phyloP scores from a whole-genome alignment of 1,139 yeast genomes.

The Saccharomycopsis hybrid region DNA sequence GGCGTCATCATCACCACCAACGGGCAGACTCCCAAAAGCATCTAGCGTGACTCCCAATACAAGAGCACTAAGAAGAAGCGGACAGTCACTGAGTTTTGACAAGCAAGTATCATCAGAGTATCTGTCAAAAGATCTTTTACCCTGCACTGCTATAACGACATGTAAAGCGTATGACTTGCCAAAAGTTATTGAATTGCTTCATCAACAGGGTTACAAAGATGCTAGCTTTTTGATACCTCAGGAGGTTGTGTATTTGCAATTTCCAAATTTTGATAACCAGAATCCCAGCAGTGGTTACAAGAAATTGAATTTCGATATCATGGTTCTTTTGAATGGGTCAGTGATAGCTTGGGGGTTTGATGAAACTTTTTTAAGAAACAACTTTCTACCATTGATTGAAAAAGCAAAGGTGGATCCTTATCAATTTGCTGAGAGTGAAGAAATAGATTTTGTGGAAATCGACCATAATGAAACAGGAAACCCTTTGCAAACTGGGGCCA shows the following conservation, averaged over 20 bases:
- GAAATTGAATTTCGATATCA: slow-evolving; percentile 42
- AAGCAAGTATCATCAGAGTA: not conserved
- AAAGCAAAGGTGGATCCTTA: slow-evolving; percentile 46
- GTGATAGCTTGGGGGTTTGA: slow-evolving; percentile 76
- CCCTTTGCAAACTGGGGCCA: slow-evolving; percentile 15
- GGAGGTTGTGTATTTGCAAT: slow-evolving; percentile 51
- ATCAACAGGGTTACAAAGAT: slow-evolving; percentile 32
- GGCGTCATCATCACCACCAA: no score
- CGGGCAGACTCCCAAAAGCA: slow-evolving; percentile 11
- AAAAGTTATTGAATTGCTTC: slow-evolving; percentile 32
- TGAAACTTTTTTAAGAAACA: slow-evolving; percentile 39
- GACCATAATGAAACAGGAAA: no score
- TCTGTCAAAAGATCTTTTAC: slow-evolving; percentile 19
- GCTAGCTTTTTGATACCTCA: slow-evolving; percentile 53
- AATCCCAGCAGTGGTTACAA: no score
- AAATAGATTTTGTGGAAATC: slow-evolving; percentile 74
- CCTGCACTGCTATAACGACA: slow-evolving; percentile 61
- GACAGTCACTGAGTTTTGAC: not conserved
- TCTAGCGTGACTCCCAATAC: slow-evolving; percentile 6
- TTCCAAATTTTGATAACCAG: no score
- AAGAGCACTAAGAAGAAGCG: slow-evolving; percentile 8
- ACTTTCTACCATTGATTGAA: slow-evolving; percentile 41
- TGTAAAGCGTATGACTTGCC: slow-evolving; percentile 63
- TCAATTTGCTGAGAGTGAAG: slow-evolving; percentile 63
- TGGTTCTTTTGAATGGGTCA: slow-evolving; percentile 67